A percentile compares a stretch with the other conserved stretches of the same genome.
phyloP scores from a whole-genome alignment of 176 grass and related monocot genomes.

The Dendrocalamus sinicus region DNA sequence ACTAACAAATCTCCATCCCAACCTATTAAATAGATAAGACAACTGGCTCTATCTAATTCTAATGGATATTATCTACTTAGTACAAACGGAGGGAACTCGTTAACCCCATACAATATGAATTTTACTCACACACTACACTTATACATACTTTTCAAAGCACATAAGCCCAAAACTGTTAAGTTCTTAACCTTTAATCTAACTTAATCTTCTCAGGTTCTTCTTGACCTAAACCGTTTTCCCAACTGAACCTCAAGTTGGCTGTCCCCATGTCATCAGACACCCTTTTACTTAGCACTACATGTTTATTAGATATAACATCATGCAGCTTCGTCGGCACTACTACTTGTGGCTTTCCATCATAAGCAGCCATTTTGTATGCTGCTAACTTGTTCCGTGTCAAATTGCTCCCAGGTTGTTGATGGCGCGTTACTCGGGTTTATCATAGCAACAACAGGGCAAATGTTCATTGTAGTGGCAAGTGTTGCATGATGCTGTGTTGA shows the following conservation, averaged over 20 bases:
- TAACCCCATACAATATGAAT: no score
- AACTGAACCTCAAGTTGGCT: slow-evolving; percentile 25
- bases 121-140: no score
- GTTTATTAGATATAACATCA: slow-evolving; percentile 37
- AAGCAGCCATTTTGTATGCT: neutral
- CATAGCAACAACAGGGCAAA: slow-evolving; percentile 59
- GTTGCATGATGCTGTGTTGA: slow-evolving; percentile 31
- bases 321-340: slow-evolving; percentile 15
- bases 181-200: no score
- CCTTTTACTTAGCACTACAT: slow-evolving; percentile 3
- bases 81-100: no score
- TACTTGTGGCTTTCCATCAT: slow-evolving; percentile 20
- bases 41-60: no score
- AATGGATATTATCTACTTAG: no score
- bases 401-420: slow-evolving; percentile 65
- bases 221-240: neutral
- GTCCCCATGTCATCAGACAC: neutral
- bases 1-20: no score
- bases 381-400: slow-evolving; percentile 35
- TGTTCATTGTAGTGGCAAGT: slow-evolving; percentile 37
- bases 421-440: slow-evolving; percentile 66
- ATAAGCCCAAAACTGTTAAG: no score
- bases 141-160: no score
- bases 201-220: no score
- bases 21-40: no score